Base-by-base conservation (phyloP, 2,329 filamentous ascomycete genomes). In the Xylaria polymorpha region DNA sequence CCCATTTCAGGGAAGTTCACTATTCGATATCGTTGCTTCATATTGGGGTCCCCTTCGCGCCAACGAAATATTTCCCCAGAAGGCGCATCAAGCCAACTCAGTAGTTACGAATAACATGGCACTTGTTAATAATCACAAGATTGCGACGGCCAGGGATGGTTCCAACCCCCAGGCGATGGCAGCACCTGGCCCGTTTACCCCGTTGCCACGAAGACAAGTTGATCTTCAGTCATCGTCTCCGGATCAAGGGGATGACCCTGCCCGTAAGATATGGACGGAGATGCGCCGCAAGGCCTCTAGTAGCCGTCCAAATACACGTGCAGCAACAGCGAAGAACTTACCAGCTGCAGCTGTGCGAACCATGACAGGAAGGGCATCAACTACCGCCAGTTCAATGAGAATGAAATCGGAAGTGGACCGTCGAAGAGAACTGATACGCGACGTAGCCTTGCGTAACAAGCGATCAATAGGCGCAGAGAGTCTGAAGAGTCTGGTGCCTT, bases 1-100 rank as follows among this genome's bases (percentile, higher is more conserved):
- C 12, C 12, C 85, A 4, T 84, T 85, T 2, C 80, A 79, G 12
- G 74, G 79, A 0, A 82, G 81, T 50, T 79, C 81, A 4, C 69
- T 88, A 1, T 79, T 83, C 25, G 77, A 80, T 9, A 80, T 87
- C 50, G 80, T 87, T 25, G 79, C 83, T 55, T 80, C 81, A 22
- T 82, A 87, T 72, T 88, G 82, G 86, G 85, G 85, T 0, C 71
- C 78, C 3, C 75, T 80, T 14, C 83, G 81, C 6, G 85, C 85
- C 4, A 77, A 77, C 18, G 78, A 83, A 50, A 80, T 82, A 64
- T 81, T 85, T 73, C 77, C 79, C 48, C 79, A 73, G 51, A 78
- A 81, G n/a, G 63, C 73, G 14, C 58, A 63, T 37, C 70, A 67
- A 25, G 59, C 61, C 12, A 69, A 58, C 12, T 68, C 69, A 39